phyloP scores from a whole-genome alignment of 345 rosid species.

The Carallia pectinifolia region DNA sequence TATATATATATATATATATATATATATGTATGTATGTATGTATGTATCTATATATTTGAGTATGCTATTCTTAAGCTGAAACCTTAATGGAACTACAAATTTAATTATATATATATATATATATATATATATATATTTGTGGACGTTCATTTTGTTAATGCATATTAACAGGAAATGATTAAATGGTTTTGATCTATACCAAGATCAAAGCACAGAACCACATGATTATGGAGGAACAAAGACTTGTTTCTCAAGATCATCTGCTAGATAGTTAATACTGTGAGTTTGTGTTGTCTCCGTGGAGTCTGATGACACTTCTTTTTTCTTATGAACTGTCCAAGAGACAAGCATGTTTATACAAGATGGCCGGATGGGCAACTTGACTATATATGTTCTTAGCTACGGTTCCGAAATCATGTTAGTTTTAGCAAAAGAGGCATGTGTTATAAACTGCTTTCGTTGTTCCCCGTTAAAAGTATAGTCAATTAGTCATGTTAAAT shows the following conservation, averaged over 20 bases:
- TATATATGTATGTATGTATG: no score
- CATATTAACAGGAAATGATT: no score
- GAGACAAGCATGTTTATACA: conserved; percentile 1
- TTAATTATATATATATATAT: no score
- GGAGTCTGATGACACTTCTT: neutral
- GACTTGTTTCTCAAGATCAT: neutral
- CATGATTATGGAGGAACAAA: no score
- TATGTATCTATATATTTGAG: no score
- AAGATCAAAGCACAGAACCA: no score
- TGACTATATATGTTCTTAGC: conserved; percentile 20
- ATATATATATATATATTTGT: no score
- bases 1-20: no score
- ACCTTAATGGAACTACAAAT: no score
- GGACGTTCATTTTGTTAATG: no score
- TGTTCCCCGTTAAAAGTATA: conserved; percentile 13
- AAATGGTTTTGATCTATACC: no score
- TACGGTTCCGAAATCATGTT: neutral
- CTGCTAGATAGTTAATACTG: neutral
- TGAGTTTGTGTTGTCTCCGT: neutral
- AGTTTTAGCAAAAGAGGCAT: neutral
- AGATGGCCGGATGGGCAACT: conserved; percentile 1
- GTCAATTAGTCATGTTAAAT: neutral
- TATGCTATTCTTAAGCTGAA: no score
- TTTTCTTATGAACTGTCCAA: conserved; percentile 14
- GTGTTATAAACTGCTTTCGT: neutral